Base-by-base conservation (phyloP, 164 flowering plant species). In the Warburgia ugandensis region DNA sequence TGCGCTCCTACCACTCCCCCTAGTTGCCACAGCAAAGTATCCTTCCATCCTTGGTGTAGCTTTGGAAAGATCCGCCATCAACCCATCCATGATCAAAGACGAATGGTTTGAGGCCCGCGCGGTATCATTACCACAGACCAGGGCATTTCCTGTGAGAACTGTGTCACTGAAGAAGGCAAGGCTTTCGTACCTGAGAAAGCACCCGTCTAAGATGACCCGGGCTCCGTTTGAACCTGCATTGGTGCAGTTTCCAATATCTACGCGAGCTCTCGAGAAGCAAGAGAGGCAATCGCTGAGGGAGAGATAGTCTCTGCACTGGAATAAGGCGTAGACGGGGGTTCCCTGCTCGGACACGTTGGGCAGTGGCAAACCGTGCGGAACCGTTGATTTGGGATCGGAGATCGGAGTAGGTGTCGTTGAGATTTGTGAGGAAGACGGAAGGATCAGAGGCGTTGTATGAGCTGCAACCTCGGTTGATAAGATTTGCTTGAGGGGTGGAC, bases 161-260 rank as follows among this genome's bases (percentile, higher is more conserved):
- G 65, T 48, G 40, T 70, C 69, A 29, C 71, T 73, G 26, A 32
- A 76, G 68, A 77, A 71, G 27, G 9, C 31, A 43, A 13, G 57
- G 60, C 73, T 69, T 55, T 77, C 80, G 25, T 77, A 73, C 74
- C 78, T 65, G 54, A 78, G 60, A 56, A 66, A 72, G 62, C 79
- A 74, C 3, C 81, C 81, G 36, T 76, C 80, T 28, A 69, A 67
- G 45, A 69, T 50, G 29, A 66, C 68, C 3, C 74, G 68, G 40
- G 66, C 78, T 5, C 75, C 80, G 41, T 63, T 69, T 5, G n/a
- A n/a, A n/a, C n/a, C n/a, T n/a, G 65, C 72, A 2, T 9, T 3
- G 1, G 73, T 67, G 62, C 78, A 73, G 30, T 62, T 63, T n/a
- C 75, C 55, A 31, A 78, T 65, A 20, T 52, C 57, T 3, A 40